These are phyloP conservation scores for Petunia hybrid DNA, from an alignment of 305 asterid genomes.

Conservation along the genomic window DNA sequence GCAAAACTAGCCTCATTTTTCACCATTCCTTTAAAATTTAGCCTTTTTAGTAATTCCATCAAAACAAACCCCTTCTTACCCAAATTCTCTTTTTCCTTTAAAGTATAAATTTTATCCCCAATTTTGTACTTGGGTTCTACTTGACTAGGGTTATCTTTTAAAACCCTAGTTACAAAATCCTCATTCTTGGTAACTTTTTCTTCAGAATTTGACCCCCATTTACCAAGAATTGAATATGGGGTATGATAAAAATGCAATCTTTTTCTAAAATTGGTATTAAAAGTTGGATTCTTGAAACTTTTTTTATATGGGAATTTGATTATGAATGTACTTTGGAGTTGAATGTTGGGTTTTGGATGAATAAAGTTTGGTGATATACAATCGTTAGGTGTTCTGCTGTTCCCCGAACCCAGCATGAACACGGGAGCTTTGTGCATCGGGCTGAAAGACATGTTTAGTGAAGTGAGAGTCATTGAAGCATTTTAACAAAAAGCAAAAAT, in stretches of 20 bases:
- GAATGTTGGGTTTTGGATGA: constrained; percentile 49
- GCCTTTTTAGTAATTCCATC: constrained; percentile 52
- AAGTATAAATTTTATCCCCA: constrained; percentile 77
- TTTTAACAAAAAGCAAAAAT: not conserved
- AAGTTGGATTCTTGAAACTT: constrained; percentile 33
- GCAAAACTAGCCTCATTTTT: constrained; percentile 41
- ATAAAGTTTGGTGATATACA: constrained; percentile 26
- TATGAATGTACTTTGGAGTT: constrained; percentile 38
- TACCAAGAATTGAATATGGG: constrained; percentile 51
- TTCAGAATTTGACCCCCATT: constrained; percentile 52
- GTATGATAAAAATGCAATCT: constrained; percentile 42
- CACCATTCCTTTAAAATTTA: constrained; percentile 66
- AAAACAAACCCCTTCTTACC: constrained; percentile 53
- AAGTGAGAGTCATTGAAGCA: constrained; percentile 23
- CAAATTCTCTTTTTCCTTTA: constrained; percentile 77
- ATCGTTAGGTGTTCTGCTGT: not conserved
- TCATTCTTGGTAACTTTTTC: constrained; percentile 53
- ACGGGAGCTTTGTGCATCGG: too few relatives aligned
- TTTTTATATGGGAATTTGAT: constrained; percentile 45
- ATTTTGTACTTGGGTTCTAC: constrained; percentile 79
- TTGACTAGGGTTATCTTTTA: constrained; percentile 92
- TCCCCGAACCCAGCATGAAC: too few relatives aligned
- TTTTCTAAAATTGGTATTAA: constrained; percentile 39
- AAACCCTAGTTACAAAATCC: constrained; percentile 87
- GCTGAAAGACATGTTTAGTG: constrained; percentile 13